A percentile compares a stretch with the other conserved stretches of the same genome.
These are phyloP conservation scores for Tritrichomonas musculus DNA, from an alignment of 208 protist genomes.

Conservation along the genomic window DNA sequence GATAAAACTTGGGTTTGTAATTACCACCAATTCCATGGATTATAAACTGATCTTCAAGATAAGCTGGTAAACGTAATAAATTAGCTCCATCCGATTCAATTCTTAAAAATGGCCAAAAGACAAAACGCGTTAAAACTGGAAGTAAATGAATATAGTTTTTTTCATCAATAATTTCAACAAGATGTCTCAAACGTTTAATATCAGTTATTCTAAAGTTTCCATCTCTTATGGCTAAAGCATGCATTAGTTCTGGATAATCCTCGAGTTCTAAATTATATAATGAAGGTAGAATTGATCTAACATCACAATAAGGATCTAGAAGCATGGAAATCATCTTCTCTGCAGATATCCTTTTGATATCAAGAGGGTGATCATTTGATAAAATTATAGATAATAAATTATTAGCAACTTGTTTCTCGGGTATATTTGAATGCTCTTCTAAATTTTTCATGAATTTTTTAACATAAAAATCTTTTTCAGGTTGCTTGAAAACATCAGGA, in stretches of 20 bases:
- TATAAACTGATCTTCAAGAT: neutral
- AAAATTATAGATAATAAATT: neutral
- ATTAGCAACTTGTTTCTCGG: neutral
- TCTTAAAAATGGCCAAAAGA: neutral
- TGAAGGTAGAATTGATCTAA: neutral
- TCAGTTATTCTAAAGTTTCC: neutral
- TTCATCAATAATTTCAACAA: neutral
- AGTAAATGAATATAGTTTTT: neutral
- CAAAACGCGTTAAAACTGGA: neutral
- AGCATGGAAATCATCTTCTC: neutral
- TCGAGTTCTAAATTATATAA: neutral
- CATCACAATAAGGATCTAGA: neutral
- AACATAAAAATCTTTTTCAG: neutral
- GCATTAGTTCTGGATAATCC: neutral
- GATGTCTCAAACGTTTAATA: neutral
- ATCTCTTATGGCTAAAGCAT: neutral
- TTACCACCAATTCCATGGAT: neutral
- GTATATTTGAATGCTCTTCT: neutral
- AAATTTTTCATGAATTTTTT: neutral
- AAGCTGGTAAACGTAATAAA: neutral
- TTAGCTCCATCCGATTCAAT: neutral
- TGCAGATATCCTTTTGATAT: neutral
- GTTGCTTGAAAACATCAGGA: neutral
- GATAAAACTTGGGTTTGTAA: neutral
- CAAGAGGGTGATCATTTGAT: neutral